A percentile compares a stretch with the other conserved stretches of the same genome.
Evolutionary conservation across 2,329 filamentous ascomycete genomes (phyloP).

Genomic region (Periconia sp.): DNA sequence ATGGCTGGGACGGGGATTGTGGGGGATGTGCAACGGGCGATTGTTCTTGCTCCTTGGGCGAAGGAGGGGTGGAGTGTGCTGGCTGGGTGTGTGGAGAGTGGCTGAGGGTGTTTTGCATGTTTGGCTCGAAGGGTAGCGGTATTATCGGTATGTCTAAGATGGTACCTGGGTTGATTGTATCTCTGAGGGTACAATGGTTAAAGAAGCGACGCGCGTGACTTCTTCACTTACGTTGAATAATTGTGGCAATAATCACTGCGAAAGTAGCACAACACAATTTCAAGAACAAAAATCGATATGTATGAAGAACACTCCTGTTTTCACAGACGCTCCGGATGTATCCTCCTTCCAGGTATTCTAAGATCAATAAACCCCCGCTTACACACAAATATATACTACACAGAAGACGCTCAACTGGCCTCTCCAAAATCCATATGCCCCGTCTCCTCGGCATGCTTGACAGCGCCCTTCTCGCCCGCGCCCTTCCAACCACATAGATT

Average conservation of each 20-base stretch:
- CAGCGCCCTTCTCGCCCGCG: slow-evolving; percentile 65
- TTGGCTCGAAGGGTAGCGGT: neutral
- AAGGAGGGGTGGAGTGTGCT: slow-evolving; percentile 65
- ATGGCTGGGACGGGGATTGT: slow-evolving; percentile 73
- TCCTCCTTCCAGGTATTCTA: too few relatives aligned
- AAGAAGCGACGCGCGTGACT: too few relatives aligned
- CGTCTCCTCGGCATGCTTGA: slow-evolving; percentile 63
- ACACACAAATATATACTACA: neutral
- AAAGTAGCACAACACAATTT: too few relatives aligned
- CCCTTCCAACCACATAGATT: slow-evolving; percentile 71
- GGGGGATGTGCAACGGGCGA: slow-evolving; percentile 73
- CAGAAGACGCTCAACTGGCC: slow-evolving; percentile 16
- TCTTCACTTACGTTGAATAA: too few relatives aligned
- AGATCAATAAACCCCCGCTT: too few relatives aligned
- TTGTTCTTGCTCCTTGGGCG: slow-evolving; percentile 82
- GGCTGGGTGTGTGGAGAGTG: slow-evolving; percentile 26
- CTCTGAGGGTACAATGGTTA: too few relatives aligned
- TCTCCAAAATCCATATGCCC: slow-evolving; percentile 46
- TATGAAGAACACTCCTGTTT: too few relatives aligned
- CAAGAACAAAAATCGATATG: too few relatives aligned
- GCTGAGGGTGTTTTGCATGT: neutral
- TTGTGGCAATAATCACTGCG: too few relatives aligned
- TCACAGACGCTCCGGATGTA: too few relatives aligned
- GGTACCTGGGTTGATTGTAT: too few relatives aligned
- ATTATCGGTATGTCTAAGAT: too few relatives aligned